These are phyloP conservation scores for Incumbomyces delicatus DNA, from an alignment of 2,329 filamentous ascomycete species.

Conservation along the genomic window DNA sequence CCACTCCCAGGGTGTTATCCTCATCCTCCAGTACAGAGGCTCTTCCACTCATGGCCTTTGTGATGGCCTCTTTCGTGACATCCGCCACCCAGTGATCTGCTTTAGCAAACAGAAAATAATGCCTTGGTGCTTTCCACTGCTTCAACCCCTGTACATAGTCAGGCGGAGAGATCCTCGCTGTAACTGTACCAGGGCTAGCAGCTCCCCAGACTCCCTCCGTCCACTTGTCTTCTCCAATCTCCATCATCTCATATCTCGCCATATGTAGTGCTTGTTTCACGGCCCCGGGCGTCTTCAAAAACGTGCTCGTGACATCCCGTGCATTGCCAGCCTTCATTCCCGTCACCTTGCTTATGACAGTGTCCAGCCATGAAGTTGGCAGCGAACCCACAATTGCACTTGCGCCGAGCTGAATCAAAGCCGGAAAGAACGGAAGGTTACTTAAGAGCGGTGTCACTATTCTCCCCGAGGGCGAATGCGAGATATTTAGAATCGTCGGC, in stretches of 20 bases:
- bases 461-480: constrained; percentile 50
- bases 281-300: constrained; percentile 40
- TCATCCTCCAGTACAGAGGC: constrained; percentile 45
- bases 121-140: constrained; percentile 27
- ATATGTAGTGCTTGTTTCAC: constrained; percentile 49
- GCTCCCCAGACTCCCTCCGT: constrained; percentile 51
- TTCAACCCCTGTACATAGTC: constrained; percentile 6
- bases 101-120: constrained; percentile 51
- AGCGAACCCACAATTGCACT: constrained; percentile 35
- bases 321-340: constrained; percentile 31
- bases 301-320: constrained; percentile 39
- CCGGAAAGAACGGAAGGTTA: constrained; percentile 31
- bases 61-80: constrained; percentile 46
- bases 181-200: constrained; percentile 16
- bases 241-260: constrained; percentile 48
- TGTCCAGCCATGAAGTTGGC: constrained; percentile 30
- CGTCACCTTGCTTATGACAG: constrained; percentile 35
- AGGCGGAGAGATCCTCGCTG: neutral
- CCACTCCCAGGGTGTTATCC: constrained; percentile 35
- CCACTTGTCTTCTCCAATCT: constrained; percentile 49
- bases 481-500: constrained; percentile 64
- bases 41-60: constrained; percentile 25
- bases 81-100: constrained; percentile 55
- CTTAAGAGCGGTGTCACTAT: constrained; percentile 55
- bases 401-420: constrained; percentile 30